Evolutionary conservation across 1,284 basidiomycete species (phyloP), one percentile per base, ranked within the genome.

Genomic region (Jaminaea rosea): DNA sequence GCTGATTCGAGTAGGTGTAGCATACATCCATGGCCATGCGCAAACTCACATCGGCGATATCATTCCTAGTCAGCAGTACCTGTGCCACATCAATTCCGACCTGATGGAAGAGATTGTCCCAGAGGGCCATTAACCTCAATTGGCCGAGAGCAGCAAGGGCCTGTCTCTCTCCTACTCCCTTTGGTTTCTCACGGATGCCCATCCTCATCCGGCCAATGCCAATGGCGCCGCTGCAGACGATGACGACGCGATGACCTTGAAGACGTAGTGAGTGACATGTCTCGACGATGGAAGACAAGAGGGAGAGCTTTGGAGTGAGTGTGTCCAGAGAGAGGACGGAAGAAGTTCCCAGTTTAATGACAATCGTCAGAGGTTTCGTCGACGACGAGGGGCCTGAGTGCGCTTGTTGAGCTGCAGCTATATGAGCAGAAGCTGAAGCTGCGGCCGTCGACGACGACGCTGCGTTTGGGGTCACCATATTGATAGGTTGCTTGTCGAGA

Each of bases 91-190:
- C 88, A 73, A 94, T 91, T 48, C 87, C 90, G 17, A 97, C 78
- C 63, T 92, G 87, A 2, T 87, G 81, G 66, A 99, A 99, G 39
- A 98, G 78, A 69, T 91, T 92, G 73, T 98, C 94, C 88, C 88
- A 99, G 1, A 98, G 78, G 1, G 90, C 91, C 57, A 98, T 97
- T 23, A 99, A 80, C 52, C 92, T 80, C 7, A 93, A 88, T 78
- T 99, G 94, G 1, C 94, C 93, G 47, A 98, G 89, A 0, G 93
- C 93, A 26, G 93, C 93, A 36, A 98, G 78, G 6, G 93, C 93
- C 80, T 97, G 92, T 75, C 93, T 92, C 51, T 88, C 88, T 3
- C 87, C 84, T 13, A 98, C 76, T 50, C 81, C 84, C 66, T 92
- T 93, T 1, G 91, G 88, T 54, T 82, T 80, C 51, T 82, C 83